These are phyloP conservation scores for Nannizziopsis barbatae DNA, from an alignment of 2,329 filamentous ascomycete genomes.

Conservation along the genomic window DNA sequence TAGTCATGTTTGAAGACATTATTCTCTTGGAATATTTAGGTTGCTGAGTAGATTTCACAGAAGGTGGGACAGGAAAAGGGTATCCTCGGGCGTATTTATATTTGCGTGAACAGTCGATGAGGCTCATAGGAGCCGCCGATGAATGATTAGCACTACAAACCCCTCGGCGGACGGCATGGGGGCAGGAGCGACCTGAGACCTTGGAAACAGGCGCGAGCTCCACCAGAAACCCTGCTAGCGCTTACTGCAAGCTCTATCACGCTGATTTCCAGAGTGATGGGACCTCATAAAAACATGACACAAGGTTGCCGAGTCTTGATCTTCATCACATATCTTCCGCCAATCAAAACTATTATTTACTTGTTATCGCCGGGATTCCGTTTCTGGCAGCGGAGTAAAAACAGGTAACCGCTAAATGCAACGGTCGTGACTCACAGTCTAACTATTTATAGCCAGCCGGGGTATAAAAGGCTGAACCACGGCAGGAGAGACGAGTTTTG, in stretches of 20 bases:
- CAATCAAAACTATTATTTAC: background rate
- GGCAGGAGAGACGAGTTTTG: too few relatives aligned
- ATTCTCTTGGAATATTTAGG: background rate
- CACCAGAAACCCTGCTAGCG: constrained; percentile 1
- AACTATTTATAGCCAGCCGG: too few relatives aligned
- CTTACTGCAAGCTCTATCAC: background rate
- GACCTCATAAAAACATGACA: background rate
- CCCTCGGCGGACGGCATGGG: background rate
- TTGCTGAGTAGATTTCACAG: background rate
- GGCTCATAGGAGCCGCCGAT: constrained; percentile 6
- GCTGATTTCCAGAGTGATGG: background rate
- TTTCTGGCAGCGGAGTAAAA: too few relatives aligned
- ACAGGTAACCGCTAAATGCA: too few relatives aligned
- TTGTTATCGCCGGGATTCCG: background rate
- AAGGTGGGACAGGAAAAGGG: background rate
- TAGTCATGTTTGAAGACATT: background rate
- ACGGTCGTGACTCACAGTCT: too few relatives aligned
- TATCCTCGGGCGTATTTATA: background rate
- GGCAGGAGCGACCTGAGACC: constrained; percentile 1
- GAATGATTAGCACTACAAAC: background rate
- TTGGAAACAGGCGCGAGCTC: background rate
- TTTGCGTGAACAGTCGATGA: background rate
- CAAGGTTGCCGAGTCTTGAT: background rate
- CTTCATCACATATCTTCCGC: background rate
- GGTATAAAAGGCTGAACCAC: too few relatives aligned